These are phyloP conservation scores for Candida tibetensis DNA, from an alignment of 805 yeast species.

Conservation along the genomic window DNA sequence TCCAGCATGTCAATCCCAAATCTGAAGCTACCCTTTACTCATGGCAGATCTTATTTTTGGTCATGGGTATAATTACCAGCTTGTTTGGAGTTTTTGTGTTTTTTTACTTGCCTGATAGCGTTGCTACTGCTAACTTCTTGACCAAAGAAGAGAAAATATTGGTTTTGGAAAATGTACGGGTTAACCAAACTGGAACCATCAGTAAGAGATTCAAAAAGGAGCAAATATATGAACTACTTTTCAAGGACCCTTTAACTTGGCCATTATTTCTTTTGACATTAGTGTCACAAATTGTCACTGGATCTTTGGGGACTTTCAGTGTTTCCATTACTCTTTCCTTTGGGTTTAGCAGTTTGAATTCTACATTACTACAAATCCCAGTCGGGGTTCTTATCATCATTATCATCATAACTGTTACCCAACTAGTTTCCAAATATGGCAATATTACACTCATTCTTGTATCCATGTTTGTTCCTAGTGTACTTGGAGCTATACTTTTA, in stretches of 20 bases:
- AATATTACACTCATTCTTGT: constrained; percentile 22
- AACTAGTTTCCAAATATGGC: constrained; percentile 26
- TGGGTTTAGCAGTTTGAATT: constrained; percentile 44
- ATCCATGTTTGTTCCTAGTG: constrained; percentile 33
- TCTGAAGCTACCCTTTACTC: constrained; percentile 39
- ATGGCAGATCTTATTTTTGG: constrained; percentile 62
- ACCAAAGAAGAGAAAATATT: constrained; percentile 38
- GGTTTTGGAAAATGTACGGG: constrained; percentile 44
- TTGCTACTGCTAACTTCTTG: constrained; percentile 33
- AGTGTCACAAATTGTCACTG: constrained; percentile 47
- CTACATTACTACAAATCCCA: constrained; percentile 56
- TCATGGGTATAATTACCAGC: constrained; percentile 54
- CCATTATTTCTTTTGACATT: constrained; percentile 45
- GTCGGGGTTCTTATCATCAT: constrained; percentile 31
- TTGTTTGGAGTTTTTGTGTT: constrained; percentile 46
- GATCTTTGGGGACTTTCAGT: constrained; percentile 52
- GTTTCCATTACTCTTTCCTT: constrained; percentile 51
- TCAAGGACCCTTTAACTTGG: constrained; percentile 50
- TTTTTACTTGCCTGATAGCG: constrained; percentile 51
- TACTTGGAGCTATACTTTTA: constrained; percentile 42
- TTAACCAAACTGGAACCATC: constrained; percentile 52
- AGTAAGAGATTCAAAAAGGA: constrained; percentile 42
- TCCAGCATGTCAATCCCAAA: constrained; percentile 48
- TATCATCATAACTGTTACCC: constrained; percentile 30
- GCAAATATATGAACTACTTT: constrained; percentile 47